These are phyloP conservation scores for Rasamsonia emersonii DNA, from an alignment of 2,329 filamentous ascomycete species.

Conservation along the genomic window DNA sequence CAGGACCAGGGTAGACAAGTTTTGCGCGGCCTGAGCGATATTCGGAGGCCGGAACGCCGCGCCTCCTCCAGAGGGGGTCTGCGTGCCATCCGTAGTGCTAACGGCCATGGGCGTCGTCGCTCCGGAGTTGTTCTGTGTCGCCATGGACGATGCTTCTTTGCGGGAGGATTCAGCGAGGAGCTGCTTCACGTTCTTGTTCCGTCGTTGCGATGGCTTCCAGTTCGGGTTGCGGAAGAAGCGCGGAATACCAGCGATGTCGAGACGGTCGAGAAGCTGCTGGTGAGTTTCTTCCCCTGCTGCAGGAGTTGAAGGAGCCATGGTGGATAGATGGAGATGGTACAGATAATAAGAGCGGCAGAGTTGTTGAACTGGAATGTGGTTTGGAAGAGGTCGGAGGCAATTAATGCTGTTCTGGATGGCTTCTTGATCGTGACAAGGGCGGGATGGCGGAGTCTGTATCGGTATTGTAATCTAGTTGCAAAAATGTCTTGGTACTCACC, in stretches of 20 bases:
- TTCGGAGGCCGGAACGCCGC: slow-evolving; percentile 50
- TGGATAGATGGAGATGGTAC: background rate
- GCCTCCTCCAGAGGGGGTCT: slow-evolving; percentile 38
- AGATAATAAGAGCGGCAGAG: too few relatives aligned
- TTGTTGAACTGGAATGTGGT: too few relatives aligned
- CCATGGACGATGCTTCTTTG: slow-evolving; percentile 80
- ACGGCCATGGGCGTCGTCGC: slow-evolving; percentile 56
- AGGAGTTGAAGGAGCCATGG: slow-evolving; percentile 54
- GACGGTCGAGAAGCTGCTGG: slow-evolving; percentile 75
- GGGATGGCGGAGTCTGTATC: too few relatives aligned
- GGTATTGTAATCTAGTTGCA: too few relatives aligned
- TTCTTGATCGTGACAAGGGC: too few relatives aligned
- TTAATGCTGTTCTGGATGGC: too few relatives aligned
- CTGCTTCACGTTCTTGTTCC: slow-evolving; percentile 98
- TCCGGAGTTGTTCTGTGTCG: slow-evolving; percentile 75
- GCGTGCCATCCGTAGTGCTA: slow-evolving; percentile 30
- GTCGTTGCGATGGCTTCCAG: slow-evolving; percentile 88
- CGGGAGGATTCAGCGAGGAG: slow-evolving; percentile 83
- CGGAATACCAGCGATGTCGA: slow-evolving; percentile 78
- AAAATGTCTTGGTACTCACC: too few relatives aligned
- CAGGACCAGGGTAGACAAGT: slow-evolving; percentile 75
- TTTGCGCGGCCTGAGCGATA: slow-evolving; percentile 81
- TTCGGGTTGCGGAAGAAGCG: slow-evolving; percentile 83
- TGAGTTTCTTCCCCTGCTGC: slow-evolving; percentile 76
- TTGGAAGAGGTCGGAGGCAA: too few relatives aligned